Base-by-base conservation (phyloP, 164 flowering plant genomes). In the Houttuynia cordata region DNA sequence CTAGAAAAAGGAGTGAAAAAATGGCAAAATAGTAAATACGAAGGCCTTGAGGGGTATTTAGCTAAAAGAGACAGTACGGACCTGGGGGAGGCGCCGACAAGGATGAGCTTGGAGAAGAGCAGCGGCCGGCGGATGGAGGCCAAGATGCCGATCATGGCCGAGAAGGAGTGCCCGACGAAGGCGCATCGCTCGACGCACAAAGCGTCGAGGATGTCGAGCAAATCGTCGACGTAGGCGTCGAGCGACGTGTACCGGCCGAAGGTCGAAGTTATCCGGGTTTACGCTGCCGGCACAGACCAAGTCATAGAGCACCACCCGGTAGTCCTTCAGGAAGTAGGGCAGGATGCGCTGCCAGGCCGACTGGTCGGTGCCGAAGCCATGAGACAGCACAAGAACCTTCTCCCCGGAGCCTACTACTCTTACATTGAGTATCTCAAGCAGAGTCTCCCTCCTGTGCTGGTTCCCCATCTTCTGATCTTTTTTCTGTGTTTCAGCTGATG, bases 61-160 rank as follows among this genome's bases (percentile, higher is more conserved):
- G 14, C n/a, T n/a, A n/a, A n/a, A n/a, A n/a, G n/a, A n/a, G n/a
- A n/a, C n/a, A n/a, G n/a, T 53, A 17, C 40, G 6, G 68, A 85
- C 97, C 97, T 83, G 0, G 99, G 99, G 10, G 99, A 94, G 51
- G 95, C 95, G 34, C 97, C 95, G 55, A 91, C 66, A 65, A 94
- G 88, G 73, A 90, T 66, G 65, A 94, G 96, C 67, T 94, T 94
- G 50, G 81, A 6, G 83, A 94, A 91, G 59, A 88, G 90, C 0
- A 82, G 76, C 1, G 96, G 99, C 40, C 97, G 84, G 37, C 91
- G 79, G 65, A 93, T 86, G 65, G 99, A 71, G 23, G 99, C 97
- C 0, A 86, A 64, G 63, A 91, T 77, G 0, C 92, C 99, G 65
- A 86, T 88, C 91, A 88, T 83, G 68, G 96, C 98, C 61, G 98